Evolutionary conservation across 768 basidiomycete species (phyloP).

Genomic region (Agaricus subrufescens): DNA sequence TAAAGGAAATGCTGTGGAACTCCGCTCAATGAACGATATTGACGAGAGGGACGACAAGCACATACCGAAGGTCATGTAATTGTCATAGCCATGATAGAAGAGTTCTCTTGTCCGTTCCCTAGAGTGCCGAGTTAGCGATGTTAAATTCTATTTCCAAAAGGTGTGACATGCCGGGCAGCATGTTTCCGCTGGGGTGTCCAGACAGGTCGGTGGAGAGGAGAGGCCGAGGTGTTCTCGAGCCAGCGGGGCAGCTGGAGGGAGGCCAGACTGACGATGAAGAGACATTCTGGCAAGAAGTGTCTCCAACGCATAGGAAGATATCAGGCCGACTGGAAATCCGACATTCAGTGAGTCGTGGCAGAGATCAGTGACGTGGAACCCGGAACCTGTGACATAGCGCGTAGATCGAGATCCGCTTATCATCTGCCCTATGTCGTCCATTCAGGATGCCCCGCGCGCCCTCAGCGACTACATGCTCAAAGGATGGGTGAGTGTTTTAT

Average conservation of each 20-base stretch:
- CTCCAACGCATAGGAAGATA: constrained; percentile 42
- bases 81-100: constrained; percentile 88
- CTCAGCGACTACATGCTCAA: constrained; percentile 72
- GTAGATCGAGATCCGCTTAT: constrained; percentile 10
- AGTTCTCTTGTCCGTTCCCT: constrained; percentile 72
- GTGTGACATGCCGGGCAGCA: constrained; percentile 44
- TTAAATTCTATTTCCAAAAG: neutral
- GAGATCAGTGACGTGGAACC: constrained; percentile 11
- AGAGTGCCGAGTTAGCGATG: neutral
- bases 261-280: constrained; percentile 5
- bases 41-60: neutral
- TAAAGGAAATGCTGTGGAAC: constrained; percentile 68
- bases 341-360: constrained; percentile 10
- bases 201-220: constrained; percentile 25
- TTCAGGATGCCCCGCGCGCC: constrained; percentile 46
- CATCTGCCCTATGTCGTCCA: constrained; percentile 33
- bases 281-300: constrained; percentile 47
- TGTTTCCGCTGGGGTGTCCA: constrained; percentile 61
- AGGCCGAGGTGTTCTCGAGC: constrained; percentile 27
- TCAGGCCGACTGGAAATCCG: constrained; percentile 10
- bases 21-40: neutral
- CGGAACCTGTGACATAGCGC: constrained; percentile 14
- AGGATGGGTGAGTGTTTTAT: constrained; percentile 55
- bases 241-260: constrained; percentile 19
- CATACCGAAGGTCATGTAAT: constrained; percentile 82